phyloP scores from a whole-genome alignment of 2,329 filamentous ascomycete genomes.

The Penicillium sp. region DNA sequence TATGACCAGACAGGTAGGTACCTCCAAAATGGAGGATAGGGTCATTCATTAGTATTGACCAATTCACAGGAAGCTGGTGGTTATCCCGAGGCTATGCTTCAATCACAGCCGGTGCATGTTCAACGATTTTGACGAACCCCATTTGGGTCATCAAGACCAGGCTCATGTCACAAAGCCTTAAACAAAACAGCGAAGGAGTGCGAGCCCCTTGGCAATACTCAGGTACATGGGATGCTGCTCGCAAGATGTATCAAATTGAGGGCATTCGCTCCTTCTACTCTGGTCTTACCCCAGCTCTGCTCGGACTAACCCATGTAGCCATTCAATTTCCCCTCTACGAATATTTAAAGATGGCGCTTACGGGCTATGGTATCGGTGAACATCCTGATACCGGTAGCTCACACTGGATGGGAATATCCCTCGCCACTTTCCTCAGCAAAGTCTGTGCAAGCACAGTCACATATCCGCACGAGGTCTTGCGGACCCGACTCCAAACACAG shows the following conservation, averaged over 20 bases:
- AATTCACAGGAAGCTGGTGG: constrained; percentile 65
- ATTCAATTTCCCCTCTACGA: constrained; percentile 98
- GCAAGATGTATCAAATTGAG: constrained; percentile 92
- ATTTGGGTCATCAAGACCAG: constrained; percentile 99
- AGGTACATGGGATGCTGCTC: constrained; percentile 84
- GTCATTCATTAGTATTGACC: constrained; percentile 3
- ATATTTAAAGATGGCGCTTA: constrained; percentile 85
- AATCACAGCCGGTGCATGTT: constrained; percentile 84
- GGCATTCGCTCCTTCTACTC: constrained; percentile 92
- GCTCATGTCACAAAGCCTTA: constrained; percentile 83
- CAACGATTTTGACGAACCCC: constrained; percentile 90
- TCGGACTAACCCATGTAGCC: constrained; percentile 90
- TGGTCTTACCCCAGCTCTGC: constrained; percentile 83
- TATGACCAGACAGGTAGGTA: constrained; percentile 62
- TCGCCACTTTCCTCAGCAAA: constrained; percentile 90
- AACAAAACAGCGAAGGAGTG: constrained; percentile 51
- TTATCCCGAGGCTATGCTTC: constrained; percentile 84
- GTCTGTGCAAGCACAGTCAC: constrained; percentile 91
- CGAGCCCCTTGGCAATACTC: constrained; percentile 76
- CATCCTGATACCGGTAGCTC: constrained; percentile 59
- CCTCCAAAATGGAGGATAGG: neutral
- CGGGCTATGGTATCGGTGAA: constrained; percentile 81
- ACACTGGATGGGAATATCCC: constrained; percentile 80
- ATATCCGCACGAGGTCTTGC: constrained; percentile 94
- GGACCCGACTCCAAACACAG: constrained; percentile 91